phyloP scores from a whole-genome alignment of 1,284 basidiomycete species.

The Paramarasmius palmivorus region DNA sequence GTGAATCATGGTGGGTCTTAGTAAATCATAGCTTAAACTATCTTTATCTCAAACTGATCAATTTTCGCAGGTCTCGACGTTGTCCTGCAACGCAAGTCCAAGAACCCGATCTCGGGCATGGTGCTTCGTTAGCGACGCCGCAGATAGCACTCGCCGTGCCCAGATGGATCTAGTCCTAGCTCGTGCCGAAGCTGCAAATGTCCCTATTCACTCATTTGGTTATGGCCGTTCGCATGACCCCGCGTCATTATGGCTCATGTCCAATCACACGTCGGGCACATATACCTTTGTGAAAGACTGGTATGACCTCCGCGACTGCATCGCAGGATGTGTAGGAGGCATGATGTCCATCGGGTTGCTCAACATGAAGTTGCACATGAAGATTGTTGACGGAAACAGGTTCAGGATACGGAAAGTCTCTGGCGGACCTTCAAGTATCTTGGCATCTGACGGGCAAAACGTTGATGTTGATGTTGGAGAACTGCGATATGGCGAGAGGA shows the following conservation, averaged over 20 bases:
- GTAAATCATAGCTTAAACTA: not conserved
- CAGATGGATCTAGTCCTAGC: constrained; percentile 98
- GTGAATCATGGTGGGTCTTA: constrained; percentile 79
- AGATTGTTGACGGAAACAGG: constrained; percentile 78
- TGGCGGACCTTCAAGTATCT: constrained; percentile 80
- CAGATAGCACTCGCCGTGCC: constrained; percentile 90
- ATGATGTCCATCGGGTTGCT: constrained; percentile 91
- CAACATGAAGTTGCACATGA: constrained; percentile 91
- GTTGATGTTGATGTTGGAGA: constrained; percentile 96
- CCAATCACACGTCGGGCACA: constrained; percentile 95
- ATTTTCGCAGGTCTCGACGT: constrained; percentile 78
- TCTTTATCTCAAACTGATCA: not conserved
- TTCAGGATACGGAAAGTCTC: constrained; percentile 92
- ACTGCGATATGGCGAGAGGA: constrained; percentile 86
- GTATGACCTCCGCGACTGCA: constrained; percentile 87
- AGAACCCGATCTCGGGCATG: constrained; percentile 90
- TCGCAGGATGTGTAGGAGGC: constrained; percentile 91
- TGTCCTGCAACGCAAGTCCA: constrained; percentile 88
- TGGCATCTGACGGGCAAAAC: constrained; percentile 86
- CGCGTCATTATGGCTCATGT: constrained; percentile 97
- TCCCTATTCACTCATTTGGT: constrained; percentile 95
- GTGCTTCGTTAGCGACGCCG: constrained; percentile 89
- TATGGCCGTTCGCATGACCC: constrained; percentile 97
- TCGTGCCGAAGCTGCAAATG: constrained; percentile 92
- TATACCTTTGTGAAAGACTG: constrained; percentile 97